phyloP scores from a whole-genome alignment of 176 grass and related monocot genomes.

The Phyllostachys edulis region DNA sequence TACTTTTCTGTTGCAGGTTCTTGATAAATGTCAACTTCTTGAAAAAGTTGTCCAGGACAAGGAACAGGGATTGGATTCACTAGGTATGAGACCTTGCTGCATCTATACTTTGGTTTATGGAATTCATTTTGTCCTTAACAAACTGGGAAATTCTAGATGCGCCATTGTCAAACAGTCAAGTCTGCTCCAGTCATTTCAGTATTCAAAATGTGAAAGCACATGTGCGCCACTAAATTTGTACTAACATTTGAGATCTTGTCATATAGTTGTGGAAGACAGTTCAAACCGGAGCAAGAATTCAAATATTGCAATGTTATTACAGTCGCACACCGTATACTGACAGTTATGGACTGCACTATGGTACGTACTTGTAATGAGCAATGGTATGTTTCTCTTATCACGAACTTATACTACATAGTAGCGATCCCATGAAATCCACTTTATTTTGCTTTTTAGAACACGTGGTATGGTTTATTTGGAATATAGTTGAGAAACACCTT shows the following conservation, averaged over 20 bases:
- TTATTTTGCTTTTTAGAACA: too few species aligned
- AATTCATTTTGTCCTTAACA: not conserved
- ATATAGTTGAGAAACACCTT: too few species aligned
- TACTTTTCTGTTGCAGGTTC: constrained; percentile 46
- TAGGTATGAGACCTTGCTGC: constrained; percentile 42
- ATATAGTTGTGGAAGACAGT: constrained; percentile 79
- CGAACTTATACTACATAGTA: not conserved
- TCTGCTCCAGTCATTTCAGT: not conserved
- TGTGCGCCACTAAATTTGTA: not conserved
- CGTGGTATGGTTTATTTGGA: too few species aligned
- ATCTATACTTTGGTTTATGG: not conserved
- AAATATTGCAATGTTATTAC: constrained; percentile 80
- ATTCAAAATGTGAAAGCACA: not conserved
- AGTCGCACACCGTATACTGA: constrained; percentile 77
- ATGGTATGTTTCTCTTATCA: constrained; percentile 47
- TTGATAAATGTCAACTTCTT: constrained; percentile 88
- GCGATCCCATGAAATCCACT: too few species aligned
- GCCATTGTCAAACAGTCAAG: not conserved
- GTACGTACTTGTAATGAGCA: constrained; percentile 79
- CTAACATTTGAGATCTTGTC: not conserved
- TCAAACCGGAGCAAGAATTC: constrained; percentile 98
- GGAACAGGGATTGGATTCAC: constrained; percentile 68
- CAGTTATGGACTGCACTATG: constrained; percentile 83
- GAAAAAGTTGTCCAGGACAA: constrained; percentile 86
- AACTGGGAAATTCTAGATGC: too few species aligned